Evolutionary conservation across 2,329 filamentous ascomycete species (phyloP).

Genomic region (Calonectria pteridis): DNA sequence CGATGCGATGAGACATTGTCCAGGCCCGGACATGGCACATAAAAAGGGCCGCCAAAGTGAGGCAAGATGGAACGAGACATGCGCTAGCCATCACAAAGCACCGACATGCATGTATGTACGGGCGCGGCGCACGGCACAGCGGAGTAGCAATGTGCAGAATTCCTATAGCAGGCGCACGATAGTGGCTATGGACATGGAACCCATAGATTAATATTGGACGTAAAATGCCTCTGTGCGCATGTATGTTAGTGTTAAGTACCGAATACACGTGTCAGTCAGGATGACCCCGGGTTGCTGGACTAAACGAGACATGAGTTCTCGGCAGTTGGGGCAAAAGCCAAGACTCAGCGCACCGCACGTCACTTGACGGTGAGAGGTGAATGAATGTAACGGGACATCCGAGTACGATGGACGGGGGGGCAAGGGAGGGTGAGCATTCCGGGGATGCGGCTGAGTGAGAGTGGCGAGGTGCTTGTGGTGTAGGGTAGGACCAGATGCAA

Average conservation of each 20-base stretch:
- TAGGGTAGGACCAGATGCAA: conserved; percentile 18
- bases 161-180: not conserved
- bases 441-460: conserved; percentile 3
- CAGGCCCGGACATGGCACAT: not conserved
- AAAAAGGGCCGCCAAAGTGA: not conserved
- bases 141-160: not conserved
- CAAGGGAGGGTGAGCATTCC: not conserved
- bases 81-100: not conserved
- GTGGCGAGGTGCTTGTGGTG: conserved; percentile 2
- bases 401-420: not conserved
- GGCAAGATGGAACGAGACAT: not conserved
- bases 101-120: not conserved
- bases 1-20: not conserved
- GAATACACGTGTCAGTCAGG: not conserved
- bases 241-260: not conserved
- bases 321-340: not conserved
- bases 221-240: not conserved
- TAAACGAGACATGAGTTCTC: not conserved
- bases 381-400: not conserved
- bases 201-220: not conserved
- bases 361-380: not conserved
- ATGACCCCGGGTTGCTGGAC: not conserved
- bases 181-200: not conserved
- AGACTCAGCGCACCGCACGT: not conserved
- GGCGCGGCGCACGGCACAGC: not conserved